Conservation (phyloP, 495 filamentous ascomycete species). For the Thermochaetoides thermophila region DNA sequence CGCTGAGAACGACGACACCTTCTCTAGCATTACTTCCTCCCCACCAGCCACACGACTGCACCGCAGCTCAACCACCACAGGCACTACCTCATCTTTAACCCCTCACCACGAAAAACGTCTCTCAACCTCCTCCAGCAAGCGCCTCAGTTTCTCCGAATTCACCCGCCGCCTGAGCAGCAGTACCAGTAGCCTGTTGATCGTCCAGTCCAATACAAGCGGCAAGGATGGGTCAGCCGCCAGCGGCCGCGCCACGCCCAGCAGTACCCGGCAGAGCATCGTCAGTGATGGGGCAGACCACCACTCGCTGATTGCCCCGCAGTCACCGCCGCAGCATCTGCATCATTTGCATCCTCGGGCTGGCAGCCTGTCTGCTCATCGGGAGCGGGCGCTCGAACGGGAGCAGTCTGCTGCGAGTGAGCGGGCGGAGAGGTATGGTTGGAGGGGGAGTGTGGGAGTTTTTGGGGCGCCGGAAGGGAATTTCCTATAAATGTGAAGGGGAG, state of each 20-base stretch:
- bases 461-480: conserved; percentile 28
- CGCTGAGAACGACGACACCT: no score
- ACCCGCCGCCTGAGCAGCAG: conserved; percentile 37
- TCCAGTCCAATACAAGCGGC: conserved; percentile 32
- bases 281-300: no score
- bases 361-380: conserved; percentile 2
- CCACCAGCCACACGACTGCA: conserved; percentile 4
- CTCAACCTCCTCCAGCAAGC: conserved; percentile 30
- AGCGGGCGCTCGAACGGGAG: conserved; percentile 9
- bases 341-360: conserved; percentile 13
- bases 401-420: conserved; percentile 32
- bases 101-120: conserved; percentile 25
- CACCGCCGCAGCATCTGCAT: conserved; percentile 10
- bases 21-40: no score
- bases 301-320: no score
- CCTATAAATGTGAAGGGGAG: conserved; percentile 18
- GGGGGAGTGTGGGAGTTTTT: conserved; percentile 41
- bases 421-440: conserved; percentile 31
- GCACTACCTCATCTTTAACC: conserved; percentile 10
- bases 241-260: conserved; percentile 22
- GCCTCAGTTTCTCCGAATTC: conserved; percentile 40
- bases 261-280: no score
- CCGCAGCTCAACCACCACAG: conserved; percentile 5
- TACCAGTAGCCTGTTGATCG: conserved; percentile 36
- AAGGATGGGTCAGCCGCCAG: conserved; percentile 29